Evolutionary conservation across 768 basidiomycete genomes (phyloP).

Genomic region (Coprinopsis cinerea): DNA sequence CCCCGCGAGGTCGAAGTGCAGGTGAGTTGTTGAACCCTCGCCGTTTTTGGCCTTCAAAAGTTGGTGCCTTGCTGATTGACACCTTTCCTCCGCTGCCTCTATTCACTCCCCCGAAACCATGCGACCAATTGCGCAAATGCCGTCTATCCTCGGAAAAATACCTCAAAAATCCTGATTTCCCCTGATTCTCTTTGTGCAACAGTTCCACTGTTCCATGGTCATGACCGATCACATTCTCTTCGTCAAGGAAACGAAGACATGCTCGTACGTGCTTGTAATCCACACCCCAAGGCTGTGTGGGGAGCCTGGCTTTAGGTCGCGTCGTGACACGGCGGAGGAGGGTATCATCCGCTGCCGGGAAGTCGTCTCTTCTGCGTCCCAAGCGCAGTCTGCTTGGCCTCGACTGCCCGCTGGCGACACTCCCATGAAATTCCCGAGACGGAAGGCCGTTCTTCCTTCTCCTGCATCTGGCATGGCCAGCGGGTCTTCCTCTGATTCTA

Average conservation of each 20-base stretch:
- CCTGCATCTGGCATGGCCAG: conserved; percentile 18
- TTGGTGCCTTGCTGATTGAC: conserved; percentile 3
- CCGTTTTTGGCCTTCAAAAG: not conserved
- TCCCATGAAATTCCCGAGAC: conserved; percentile 47
- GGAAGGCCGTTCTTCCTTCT: conserved; percentile 42
- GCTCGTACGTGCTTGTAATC: conserved; percentile 89
- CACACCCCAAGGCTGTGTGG: conserved; percentile 93
- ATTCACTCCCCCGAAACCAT: not conserved
- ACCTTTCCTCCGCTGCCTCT: not conserved
- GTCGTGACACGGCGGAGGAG: conserved; percentile 58
- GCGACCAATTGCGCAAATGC: not conserved
- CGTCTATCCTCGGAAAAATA: conserved; percentile 1
- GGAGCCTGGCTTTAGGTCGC: conserved; percentile 87
- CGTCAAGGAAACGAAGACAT: conserved; percentile 90
- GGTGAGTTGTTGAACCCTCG: conserved; percentile 41
- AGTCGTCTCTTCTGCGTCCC: conserved; percentile 42
- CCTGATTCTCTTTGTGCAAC: conserved; percentile 5
- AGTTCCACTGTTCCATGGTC: conserved; percentile 97
- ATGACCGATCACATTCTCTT: conserved; percentile 87
- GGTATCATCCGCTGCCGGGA: conserved; percentile 75
- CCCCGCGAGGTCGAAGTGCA: conserved; percentile 93
- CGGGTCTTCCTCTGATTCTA: not conserved
- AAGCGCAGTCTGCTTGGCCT: conserved; percentile 6
- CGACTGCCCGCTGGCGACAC: conserved; percentile 44
- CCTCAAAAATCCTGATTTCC: not conserved